Evolutionary conservation across 345 rosid genomes (phyloP).

Genomic region (Eutrema yunnanense): DNA sequence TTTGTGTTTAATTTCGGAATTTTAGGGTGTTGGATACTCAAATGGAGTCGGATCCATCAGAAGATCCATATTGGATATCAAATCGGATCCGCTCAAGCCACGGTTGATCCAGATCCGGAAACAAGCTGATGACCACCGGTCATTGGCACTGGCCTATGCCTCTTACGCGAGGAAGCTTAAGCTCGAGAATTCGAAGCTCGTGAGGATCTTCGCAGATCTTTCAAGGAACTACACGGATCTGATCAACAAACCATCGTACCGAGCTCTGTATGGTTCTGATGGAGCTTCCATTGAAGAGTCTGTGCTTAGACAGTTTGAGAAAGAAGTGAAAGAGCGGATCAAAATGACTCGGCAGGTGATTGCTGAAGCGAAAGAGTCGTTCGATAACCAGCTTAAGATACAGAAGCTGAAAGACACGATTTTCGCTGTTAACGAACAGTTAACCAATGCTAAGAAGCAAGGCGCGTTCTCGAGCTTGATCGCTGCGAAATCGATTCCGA

Average conservation of each 20-base stretch:
- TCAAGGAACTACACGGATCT: conserved; percentile 82
- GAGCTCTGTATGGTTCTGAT: conserved; percentile 55
- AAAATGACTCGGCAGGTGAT: conserved; percentile 84
- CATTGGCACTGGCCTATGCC: conserved; percentile 71
- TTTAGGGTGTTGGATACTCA: conserved; percentile 38
- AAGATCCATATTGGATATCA: conserved; percentile 73
- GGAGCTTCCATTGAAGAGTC: conserved; percentile 62
- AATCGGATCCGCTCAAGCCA: conserved; percentile 88
- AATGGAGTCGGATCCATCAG: conserved; percentile 52
- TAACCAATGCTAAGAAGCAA: conserved; percentile 89
- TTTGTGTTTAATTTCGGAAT: neutral
- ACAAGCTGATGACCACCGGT: conserved; percentile 94
- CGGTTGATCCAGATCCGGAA: conserved; percentile 85
- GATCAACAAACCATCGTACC: conserved; percentile 58
- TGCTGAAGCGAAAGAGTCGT: conserved; percentile 86
- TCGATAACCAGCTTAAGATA: conserved; percentile 91
- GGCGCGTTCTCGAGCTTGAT: conserved; percentile 94
- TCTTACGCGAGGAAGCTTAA: conserved; percentile 93
- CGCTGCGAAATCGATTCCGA: conserved; percentile 93
- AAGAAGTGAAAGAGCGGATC: conserved; percentile 94
- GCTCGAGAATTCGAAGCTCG: conserved; percentile 88
- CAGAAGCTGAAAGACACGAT: conserved; percentile 92
- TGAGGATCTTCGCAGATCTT: conserved; percentile 82
- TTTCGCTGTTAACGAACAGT: conserved; percentile 80
- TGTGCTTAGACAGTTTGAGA: conserved; percentile 66